Conservation (phyloP, 768 basidiomycete species). For the Phaeotremella fagi region DNA sequence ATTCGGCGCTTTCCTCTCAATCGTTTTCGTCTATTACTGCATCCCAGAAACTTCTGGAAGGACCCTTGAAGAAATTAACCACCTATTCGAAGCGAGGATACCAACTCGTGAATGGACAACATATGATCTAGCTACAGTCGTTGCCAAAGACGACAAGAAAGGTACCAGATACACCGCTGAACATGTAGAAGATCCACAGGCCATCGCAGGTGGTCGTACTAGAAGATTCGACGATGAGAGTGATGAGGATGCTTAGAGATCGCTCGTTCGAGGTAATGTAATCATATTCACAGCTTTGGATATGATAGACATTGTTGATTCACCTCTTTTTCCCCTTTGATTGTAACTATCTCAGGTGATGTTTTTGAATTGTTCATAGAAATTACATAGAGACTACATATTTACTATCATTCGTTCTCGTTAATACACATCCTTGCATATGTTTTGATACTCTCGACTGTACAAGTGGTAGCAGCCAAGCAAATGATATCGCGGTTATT, state of each 20-base stretch:
- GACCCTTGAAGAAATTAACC: conserved; percentile 43
- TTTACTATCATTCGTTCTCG: no score
- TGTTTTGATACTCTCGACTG: no score
- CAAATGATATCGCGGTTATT: no score
- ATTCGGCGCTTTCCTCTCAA: conserved; percentile 23
- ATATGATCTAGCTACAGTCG: conserved; percentile 34
- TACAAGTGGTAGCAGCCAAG: no score
- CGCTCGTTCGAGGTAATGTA: no score
- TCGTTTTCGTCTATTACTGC: conserved; percentile 42
- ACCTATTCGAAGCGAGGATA: conserved; percentile 40
- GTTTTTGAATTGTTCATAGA: no score
- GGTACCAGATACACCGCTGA: conserved; percentile 17
- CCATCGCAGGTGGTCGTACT: neutral
- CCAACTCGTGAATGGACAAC: conserved; percentile 37
- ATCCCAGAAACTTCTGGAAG: conserved; percentile 44
- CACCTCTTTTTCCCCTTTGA: no score
- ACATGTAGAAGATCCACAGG: conserved; percentile 13
- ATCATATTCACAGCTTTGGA: no score
- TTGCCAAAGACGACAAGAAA: conserved; percentile 33
- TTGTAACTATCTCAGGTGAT: no score
- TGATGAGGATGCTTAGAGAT: neutral
- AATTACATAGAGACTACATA: no score
- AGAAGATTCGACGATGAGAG: neutral
- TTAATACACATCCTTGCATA: no score
- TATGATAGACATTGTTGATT: no score